A percentile compares a stretch with the other conserved stretches of the same genome.
phyloP scores from a whole-genome alignment of 805 yeast genomes.

The Diddensiella transvaalensis region DNA sequence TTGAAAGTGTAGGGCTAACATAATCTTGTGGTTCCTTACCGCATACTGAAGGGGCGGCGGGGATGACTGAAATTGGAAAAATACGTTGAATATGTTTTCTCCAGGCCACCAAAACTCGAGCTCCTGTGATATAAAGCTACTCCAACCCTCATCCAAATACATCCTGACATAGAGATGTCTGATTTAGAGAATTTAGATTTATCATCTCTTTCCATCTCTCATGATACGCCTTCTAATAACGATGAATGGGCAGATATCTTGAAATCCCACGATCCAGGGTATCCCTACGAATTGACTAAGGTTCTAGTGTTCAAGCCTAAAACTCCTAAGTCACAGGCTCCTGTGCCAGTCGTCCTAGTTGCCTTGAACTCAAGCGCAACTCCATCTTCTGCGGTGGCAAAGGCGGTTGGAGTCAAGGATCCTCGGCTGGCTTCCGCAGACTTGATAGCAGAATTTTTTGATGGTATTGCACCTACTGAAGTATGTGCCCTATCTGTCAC shows the following conservation, averaged over 20 bases:
- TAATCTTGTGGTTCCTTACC: too few species aligned
- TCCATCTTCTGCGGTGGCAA: constrained; percentile 62
- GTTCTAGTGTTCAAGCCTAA: constrained; percentile 87
- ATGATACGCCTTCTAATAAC: constrained; percentile 19
- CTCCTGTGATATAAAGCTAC: too few species aligned
- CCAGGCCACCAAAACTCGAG: too few species aligned
- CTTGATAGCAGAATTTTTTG: constrained; percentile 61
- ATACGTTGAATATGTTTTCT: too few species aligned
- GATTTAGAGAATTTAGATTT: constrained; percentile 2
- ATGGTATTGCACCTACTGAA: constrained; percentile 45
- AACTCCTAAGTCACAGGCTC: constrained; percentile 74
- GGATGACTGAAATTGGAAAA: too few species aligned
- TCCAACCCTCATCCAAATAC: too few species aligned
- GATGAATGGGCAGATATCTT: constrained; percentile 24
- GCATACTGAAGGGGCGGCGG: too few species aligned
- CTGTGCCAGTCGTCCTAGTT: constrained; percentile 76
- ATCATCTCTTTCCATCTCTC: constrained; percentile 17
- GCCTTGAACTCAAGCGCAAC: constrained; percentile 71
- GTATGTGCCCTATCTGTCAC: constrained; percentile 31
- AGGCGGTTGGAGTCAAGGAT: constrained; percentile 68
- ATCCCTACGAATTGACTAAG: constrained; percentile 43
- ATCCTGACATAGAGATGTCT: constrained; percentile 2
- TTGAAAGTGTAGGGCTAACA: too few species aligned
- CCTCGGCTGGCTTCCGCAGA: constrained; percentile 87
- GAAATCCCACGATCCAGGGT: constrained; percentile 11